Evolutionary conservation across 2,329 filamentous ascomycete genomes (phyloP).

Genomic region (Dothideomycetes sp.): DNA sequence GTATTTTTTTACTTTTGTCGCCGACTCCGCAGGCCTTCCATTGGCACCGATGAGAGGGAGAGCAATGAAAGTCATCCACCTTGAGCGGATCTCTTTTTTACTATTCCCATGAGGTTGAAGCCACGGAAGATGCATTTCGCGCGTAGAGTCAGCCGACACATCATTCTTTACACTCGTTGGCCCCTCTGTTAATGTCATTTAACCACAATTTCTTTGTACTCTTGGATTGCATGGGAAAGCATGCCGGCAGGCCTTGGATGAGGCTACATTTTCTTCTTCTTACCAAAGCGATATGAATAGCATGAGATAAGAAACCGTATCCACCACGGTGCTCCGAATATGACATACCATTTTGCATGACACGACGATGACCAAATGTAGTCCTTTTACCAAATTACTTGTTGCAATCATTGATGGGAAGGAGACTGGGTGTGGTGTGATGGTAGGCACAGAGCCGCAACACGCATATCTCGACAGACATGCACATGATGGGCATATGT

Average conservation of each 20-base stretch:
- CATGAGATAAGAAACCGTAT: neutral
- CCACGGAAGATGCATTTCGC: conserved; percentile 9
- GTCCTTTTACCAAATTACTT: no score
- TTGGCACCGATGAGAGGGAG: conserved; percentile 30
- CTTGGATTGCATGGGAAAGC: neutral
- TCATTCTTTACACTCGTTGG: neutral
- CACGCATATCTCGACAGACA: no score
- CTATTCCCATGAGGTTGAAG: conserved; percentile 13
- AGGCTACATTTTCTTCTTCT: neutral
- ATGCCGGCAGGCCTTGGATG: neutral
- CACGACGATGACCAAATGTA: no score
- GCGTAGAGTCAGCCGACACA: conserved; percentile 10
- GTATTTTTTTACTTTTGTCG: no score
- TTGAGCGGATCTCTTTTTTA: no score
- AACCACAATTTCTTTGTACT: conserved; percentile 2
- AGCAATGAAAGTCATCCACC: no score
- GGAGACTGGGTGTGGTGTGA: no score
- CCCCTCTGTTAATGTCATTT: conserved; percentile 8
- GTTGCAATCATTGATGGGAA: no score
- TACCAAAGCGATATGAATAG: neutral
- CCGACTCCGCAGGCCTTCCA: conserved; percentile 21
- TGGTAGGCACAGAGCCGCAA: no score
- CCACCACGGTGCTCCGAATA: neutral
- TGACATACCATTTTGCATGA: neutral
- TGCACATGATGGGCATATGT: no score